These are phyloP conservation scores for Pholiota microspora DNA, from an alignment of 768 basidiomycete species.

Conservation along the genomic window DNA sequence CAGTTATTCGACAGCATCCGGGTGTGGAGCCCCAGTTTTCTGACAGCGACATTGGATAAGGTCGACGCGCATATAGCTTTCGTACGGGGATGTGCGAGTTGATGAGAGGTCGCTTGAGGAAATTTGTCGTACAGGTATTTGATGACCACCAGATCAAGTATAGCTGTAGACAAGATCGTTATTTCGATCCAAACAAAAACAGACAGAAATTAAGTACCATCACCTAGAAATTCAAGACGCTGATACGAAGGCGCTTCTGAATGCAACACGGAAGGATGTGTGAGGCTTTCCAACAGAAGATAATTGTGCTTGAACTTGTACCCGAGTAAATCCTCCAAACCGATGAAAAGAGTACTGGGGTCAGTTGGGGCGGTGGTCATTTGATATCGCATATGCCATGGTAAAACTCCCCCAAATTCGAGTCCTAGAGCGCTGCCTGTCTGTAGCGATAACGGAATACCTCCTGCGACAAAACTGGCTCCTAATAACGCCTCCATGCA, in stretches of 20 bases:
- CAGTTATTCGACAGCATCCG: slow-evolving; percentile 67
- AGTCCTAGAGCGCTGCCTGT: slow-evolving; percentile 66
- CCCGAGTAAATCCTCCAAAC: slow-evolving; percentile 62
- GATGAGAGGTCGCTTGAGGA: slow-evolving; percentile 69
- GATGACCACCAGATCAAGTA: slow-evolving; percentile 71
- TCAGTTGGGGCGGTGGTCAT: slow-evolving; percentile 28
- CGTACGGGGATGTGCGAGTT: slow-evolving; percentile 69
- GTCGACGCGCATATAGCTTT: slow-evolving; percentile 74
- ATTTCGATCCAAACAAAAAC: slow-evolving; percentile 8
- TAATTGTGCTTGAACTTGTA: slow-evolving; percentile 67
- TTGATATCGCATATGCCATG: slow-evolving; percentile 64
- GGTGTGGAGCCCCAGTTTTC: slow-evolving; percentile 64
- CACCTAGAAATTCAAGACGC: slow-evolving; percentile 85
- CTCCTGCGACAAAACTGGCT: slow-evolving; percentile 71
- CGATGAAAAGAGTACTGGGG: slow-evolving; percentile 45
- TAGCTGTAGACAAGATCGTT: slow-evolving; percentile 38
- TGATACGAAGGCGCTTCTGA: slow-evolving; percentile 65
- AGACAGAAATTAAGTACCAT: slow-evolving; percentile 52
- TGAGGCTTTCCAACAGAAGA: slow-evolving; percentile 75
- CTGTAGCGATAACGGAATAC: slow-evolving; percentile 64
- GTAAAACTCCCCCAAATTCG: slow-evolving; percentile 66
- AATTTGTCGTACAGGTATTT: slow-evolving; percentile 70
- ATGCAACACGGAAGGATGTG: slow-evolving; percentile 73
- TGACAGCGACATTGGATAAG: slow-evolving; percentile 68
- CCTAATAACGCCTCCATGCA: slow-evolving; percentile 87